These are phyloP conservation scores for Skeletonema tropicum DNA, from an alignment of 108 stramenopile species.

Conservation along the genomic window DNA sequence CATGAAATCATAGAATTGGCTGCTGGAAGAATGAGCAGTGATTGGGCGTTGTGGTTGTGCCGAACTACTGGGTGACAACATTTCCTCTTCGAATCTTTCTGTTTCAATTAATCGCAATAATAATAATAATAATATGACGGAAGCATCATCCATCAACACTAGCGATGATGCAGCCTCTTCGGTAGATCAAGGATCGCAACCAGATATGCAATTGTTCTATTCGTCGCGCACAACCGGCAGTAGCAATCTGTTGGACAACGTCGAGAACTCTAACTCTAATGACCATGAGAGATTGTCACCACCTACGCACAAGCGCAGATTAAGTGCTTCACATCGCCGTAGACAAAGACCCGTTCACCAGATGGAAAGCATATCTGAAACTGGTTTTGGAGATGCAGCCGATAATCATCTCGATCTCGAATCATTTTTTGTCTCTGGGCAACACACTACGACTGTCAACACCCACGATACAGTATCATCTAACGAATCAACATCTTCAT, in stretches of 20 bases:
- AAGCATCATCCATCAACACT: not conserved
- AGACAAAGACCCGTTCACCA: constrained; percentile 11
- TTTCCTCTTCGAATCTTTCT: not conserved
- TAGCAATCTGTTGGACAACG: not conserved
- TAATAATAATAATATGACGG: not conserved
- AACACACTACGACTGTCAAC: not conserved
- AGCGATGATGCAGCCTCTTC: not conserved
- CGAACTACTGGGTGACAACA: too few relatives aligned
- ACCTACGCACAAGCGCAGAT: not conserved
- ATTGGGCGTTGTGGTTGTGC: not conserved
- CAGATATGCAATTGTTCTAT: not conserved
- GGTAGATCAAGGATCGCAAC: not conserved
- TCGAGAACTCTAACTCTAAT: not conserved
- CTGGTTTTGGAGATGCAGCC: not conserved
- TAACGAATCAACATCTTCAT: constrained; percentile 11
- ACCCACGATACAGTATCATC: constrained; percentile 4
- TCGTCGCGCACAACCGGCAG: not conserved
- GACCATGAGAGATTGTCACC: not conserved
- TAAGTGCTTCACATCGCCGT: constrained; percentile 1
- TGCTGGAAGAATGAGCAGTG: too few relatives aligned
- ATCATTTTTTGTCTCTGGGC: not conserved
- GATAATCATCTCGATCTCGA: not conserved
- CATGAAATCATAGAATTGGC: too few relatives aligned
- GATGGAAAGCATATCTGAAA: constrained; percentile 42
- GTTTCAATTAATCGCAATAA: too few relatives aligned